Conservation (phyloP, 768 basidiomycete species). For the Crucibulum laeve region DNA sequence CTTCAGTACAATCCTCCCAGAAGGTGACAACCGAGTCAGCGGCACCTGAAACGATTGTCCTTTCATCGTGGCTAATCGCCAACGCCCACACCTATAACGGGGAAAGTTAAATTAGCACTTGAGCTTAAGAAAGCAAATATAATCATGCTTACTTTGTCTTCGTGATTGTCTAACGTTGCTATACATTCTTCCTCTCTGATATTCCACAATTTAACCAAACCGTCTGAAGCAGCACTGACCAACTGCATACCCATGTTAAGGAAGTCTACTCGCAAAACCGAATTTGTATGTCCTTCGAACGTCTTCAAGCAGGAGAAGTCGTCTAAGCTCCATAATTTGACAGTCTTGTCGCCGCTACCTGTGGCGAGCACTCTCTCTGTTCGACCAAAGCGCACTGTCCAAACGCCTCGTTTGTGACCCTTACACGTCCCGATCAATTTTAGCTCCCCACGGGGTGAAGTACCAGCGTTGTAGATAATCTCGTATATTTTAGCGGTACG, state of each 20-base stretch:
- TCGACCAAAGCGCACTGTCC: slow-evolving; percentile 86
- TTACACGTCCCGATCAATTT: slow-evolving; percentile 82
- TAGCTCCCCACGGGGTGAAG: slow-evolving; percentile 60
- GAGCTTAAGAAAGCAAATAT: neutral
- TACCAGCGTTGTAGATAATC: slow-evolving; percentile 51
- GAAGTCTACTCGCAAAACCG: slow-evolving; percentile 91
- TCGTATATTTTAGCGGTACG: slow-evolving; percentile 89
- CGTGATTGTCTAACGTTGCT: slow-evolving; percentile 92
- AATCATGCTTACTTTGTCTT: slow-evolving; percentile 74
- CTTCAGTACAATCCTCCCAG: slow-evolving; percentile 93
- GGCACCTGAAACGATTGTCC: slow-evolving; percentile 85
- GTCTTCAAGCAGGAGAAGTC: slow-evolving; percentile 94
- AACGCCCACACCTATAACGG: slow-evolving; percentile 95
- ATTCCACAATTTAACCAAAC: slow-evolving; percentile 95
- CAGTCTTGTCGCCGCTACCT: slow-evolving; percentile 92
- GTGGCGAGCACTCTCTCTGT: slow-evolving; percentile 85
- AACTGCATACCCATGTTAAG: slow-evolving; percentile 80
- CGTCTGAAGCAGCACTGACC: slow-evolving; percentile 89
- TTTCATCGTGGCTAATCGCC: slow-evolving; percentile 76
- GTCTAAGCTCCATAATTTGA: slow-evolving; percentile 91
- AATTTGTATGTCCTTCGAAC: slow-evolving; percentile 98
- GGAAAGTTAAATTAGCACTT: neutral
- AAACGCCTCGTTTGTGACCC: slow-evolving; percentile 96
- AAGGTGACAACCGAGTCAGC: slow-evolving; percentile 96
- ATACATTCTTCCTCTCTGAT: slow-evolving; percentile 83